Evolutionary conservation across 495 filamentous ascomycete species (phyloP), one percentile per base, ranked within the genome.

Genomic region (Penicillium subrubescens): DNA sequence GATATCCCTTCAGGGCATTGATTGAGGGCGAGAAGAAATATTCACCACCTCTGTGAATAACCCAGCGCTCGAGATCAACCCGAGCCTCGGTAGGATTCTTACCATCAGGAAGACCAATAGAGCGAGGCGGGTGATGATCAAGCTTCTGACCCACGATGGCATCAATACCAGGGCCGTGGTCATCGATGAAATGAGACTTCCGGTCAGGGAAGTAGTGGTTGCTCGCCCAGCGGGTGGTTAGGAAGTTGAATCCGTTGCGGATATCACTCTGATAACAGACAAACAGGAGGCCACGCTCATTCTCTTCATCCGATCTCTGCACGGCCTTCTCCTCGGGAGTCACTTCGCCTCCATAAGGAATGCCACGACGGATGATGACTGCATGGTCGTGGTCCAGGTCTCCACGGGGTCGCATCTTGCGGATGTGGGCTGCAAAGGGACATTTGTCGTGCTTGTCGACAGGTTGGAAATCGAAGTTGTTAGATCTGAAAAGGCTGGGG

Each of bases 401-500:
- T 2, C 60, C 70, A 6, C 75, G 63, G 8, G 75, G 75, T 21
- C 72, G 66, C 64, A 69, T 72, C 57, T 80, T 80, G 46, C 77
- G 76, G 37, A 69, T 72, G 57, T 80, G 77, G 3, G 77, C 76
- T 2, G 74, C 73, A 33, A 77, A 71, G 0, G 77, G 77, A 60
- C 74, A 79, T 19, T 57, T 66, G 14, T 59, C 31, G 44, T 65
- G 53, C 23, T 69, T 52, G 5, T 57, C 17, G 10, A 39, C 60
- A 17, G 67, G 68, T 4, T 68, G 51, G 56, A 63, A 77, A 37
- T 76, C 71, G 41, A 71, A 77, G 34, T 76, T 67, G 54, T 79
- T 79, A 15, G 56, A 57, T 53, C 15, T n/a, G 12, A 55, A 72
- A 15, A 79, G 54, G 5, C 14, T 34, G 25, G 37, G 41, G 12